Evolutionary conservation across 208 protist genomes (phyloP).

Genomic region (Leishmania gerbilli): DNA sequence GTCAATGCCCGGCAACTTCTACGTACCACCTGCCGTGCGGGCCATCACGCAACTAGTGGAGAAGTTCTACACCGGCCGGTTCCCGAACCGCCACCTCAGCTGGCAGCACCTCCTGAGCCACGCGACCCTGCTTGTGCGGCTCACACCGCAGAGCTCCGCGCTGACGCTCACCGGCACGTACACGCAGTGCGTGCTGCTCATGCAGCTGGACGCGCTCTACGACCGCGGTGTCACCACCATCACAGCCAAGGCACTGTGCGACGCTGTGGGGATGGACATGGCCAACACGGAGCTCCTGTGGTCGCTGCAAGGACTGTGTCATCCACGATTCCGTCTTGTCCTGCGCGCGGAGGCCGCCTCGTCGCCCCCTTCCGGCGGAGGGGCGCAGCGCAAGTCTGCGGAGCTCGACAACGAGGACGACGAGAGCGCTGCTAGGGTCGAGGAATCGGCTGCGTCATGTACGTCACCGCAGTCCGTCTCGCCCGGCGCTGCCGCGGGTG

Average conservation of each 20-base stretch:
- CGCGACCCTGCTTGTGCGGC: conserved; percentile 60
- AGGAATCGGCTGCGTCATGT: neutral
- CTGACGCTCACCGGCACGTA: conserved; percentile 90
- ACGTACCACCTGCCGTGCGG: conserved; percentile 47
- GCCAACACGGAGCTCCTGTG: conserved; percentile 39
- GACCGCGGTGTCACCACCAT: conserved; percentile 31
- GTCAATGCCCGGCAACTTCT: conserved; percentile 32
- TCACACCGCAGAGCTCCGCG: conserved; percentile 28
- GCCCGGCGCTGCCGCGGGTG: neutral
- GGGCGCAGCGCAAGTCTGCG: neutral
- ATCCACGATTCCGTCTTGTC: conserved; percentile 46
- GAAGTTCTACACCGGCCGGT: conserved; percentile 85
- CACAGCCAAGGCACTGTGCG: conserved; percentile 68
- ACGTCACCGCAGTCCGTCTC: neutral
- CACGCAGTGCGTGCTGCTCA: conserved; percentile 89
- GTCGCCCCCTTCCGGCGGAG: neutral
- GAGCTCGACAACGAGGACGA: conserved; percentile 9
- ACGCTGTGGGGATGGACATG: conserved; percentile 62
- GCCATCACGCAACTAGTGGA: conserved; percentile 59
- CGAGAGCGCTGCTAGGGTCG: neutral
- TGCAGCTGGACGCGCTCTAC: conserved; percentile 84
- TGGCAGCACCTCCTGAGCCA: conserved; percentile 91
- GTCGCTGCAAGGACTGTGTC: conserved; percentile 59
- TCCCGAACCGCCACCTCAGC: conserved; percentile 70
- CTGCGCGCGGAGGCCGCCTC: conserved; percentile 23